Conservation (phyloP, 2,329 filamentous ascomycete genomes). For the Cordyceps cicadae region DNA sequence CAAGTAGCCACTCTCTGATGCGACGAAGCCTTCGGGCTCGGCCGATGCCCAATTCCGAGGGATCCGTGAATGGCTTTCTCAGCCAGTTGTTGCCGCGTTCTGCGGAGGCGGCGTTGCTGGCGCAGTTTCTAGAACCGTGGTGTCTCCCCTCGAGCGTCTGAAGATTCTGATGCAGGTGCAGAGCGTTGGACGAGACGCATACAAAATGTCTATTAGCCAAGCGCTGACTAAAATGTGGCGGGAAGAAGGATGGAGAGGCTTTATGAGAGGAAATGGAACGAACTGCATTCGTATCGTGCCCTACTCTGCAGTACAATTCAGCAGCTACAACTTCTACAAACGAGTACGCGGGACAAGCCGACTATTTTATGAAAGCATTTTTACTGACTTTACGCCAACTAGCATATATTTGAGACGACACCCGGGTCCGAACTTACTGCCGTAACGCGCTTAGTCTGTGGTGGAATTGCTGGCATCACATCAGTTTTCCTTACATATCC, state of each 20-base stretch:
- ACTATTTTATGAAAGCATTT: conserved; percentile 4
- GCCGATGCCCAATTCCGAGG: conserved; percentile 22
- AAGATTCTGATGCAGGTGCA: conserved; percentile 99
- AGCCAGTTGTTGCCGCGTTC: conserved; percentile 85
- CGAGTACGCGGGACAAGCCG: conserved; percentile 50
- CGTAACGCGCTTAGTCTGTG: conserved; percentile 72
- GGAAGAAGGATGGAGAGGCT: conserved; percentile 93
- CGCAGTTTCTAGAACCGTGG: conserved; percentile 93
- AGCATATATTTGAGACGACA: conserved; percentile 67
- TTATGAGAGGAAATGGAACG: conserved; percentile 96
- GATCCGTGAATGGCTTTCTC: conserved; percentile 52
- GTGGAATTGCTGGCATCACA: conserved; percentile 85
- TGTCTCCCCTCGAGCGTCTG: conserved; percentile 87
- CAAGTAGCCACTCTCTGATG: conserved; percentile 12
- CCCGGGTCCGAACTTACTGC: conserved; percentile 68
- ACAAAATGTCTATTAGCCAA: conserved; percentile 84
- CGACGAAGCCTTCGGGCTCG: conserved; percentile 20
- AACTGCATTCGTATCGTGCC: conserved; percentile 98
- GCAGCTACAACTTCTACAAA: conserved; percentile 97
- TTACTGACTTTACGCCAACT: conserved; percentile 9
- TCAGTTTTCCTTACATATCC: conserved; percentile 94
- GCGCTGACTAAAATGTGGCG: conserved; percentile 91
- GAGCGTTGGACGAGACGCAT: conserved; percentile 81
- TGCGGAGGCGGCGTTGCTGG: conserved; percentile 90
- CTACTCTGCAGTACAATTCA: conserved; percentile 96